Base-by-base conservation (phyloP, 768 basidiomycete species). In the Leucocoprinus sp. region DNA sequence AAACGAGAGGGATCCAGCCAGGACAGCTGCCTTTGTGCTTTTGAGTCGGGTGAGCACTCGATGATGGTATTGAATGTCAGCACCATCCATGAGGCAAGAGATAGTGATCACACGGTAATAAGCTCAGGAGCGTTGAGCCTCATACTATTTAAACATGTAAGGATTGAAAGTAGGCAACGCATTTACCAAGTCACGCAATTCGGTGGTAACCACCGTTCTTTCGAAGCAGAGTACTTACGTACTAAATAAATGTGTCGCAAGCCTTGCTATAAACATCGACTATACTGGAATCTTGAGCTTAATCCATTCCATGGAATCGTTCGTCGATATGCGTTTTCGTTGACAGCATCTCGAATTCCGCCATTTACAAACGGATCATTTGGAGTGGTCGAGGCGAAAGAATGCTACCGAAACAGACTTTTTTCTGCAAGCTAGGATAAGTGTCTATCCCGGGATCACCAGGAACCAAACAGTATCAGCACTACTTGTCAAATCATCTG, bases 41-140 rank as follows among this genome's bases (percentile, higher is more conserved):
- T 41, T 24, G 11, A 41, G 39, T 41, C 39, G 39, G 18, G 23
- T 28, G 26, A 41, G 39, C 17, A 41, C 28, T 18, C 39, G 12
- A 11, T 24, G 12, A 11, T 24, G 39, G 15, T 24, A 28, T 18
- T 41, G 39, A 8, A 26, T 9, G n/a, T 9, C 5, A 15, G 27
- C 39, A 26, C 27, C 8, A 28, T 15, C 24, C 39, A 41, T 41
- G 39, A 3, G 24, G 7, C 3, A 28, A 5, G 39, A 27, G 11
- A 14, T 31, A 11, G 11, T 27, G 26, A 31, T 12, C 4, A 14
- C 4, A 14, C 9, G 31, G 31, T n/a, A n/a, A n/a, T n/a, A 31
- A 5, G 26, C 26, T 31, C 4, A 14, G 11, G 31, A 4, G 31
- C n/a, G 14, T 31, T 7, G n/a, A 31, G 31, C 11, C n/a, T 26